Percentiles rank a stretch among this genome's conserved stretches.
phyloP scores from a whole-genome alignment of 2,329 filamentous ascomycete species.

The Ophiosphaerella narmari region DNA sequence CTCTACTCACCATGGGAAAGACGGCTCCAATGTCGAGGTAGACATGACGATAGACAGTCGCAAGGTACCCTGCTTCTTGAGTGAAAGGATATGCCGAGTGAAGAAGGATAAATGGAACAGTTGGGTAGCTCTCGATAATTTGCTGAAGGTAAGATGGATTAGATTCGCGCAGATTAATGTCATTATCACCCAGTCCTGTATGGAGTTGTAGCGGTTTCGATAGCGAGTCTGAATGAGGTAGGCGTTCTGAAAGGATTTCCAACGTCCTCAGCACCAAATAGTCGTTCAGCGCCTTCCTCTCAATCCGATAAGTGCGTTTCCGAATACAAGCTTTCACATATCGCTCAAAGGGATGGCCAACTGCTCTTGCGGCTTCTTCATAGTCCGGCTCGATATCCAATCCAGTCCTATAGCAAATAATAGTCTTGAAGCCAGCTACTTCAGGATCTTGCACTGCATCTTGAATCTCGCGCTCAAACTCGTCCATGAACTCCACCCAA shows the following conservation, averaged over 20 bases:
- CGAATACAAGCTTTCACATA: constrained; percentile 48
- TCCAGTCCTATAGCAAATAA: constrained; percentile 81
- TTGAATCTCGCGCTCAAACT: constrained; percentile 60
- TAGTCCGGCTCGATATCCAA: constrained; percentile 59
- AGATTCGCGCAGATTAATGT: constrained; percentile 70
- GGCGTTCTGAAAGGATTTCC: constrained; percentile 56
- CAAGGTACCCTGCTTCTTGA: constrained; percentile 77
- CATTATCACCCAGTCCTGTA: constrained; percentile 80
- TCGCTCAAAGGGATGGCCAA: constrained; percentile 46
- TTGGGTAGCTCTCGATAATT: constrained; percentile 71
- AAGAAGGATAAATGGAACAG: constrained; percentile 75
- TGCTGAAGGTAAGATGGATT: constrained; percentile 77
- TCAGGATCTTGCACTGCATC: constrained; percentile 65
- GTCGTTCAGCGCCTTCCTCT: constrained; percentile 70
- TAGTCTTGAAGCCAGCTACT: constrained; percentile 80
- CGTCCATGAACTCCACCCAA: constrained; percentile 53
- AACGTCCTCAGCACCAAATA: constrained; percentile 69
- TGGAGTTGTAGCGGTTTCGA: constrained; percentile 83
- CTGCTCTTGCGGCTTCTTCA: constrained; percentile 41
- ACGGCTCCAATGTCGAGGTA: constrained; percentile 84
- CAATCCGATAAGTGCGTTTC: constrained; percentile 57
- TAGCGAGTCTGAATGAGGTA: constrained; percentile 35
- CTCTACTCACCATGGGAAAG: constrained; percentile 76
- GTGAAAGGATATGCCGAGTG: constrained; percentile 84
- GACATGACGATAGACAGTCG: constrained; percentile 76